Evolutionary conservation across 345 rosid genomes (phyloP).

Genomic region (Hevea brasiliensis): DNA sequence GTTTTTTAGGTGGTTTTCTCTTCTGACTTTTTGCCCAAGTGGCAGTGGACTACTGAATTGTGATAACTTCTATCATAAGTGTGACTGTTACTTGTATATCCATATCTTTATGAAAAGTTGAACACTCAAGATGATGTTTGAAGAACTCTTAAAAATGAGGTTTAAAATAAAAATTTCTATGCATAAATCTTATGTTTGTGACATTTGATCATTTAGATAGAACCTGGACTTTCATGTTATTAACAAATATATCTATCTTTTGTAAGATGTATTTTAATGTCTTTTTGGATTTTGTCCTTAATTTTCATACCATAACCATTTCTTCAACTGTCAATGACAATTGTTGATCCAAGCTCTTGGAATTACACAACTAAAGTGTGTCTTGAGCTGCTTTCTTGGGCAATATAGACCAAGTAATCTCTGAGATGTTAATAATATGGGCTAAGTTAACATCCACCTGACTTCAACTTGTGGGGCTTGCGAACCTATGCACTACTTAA

Average conservation of each 20-base stretch:
- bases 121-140: background rate
- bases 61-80: background rate
- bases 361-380: too few relatives aligned
- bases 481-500: background rate
- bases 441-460: background rate
- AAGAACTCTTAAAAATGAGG: background rate
- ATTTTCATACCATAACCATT: background rate
- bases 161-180: background rate
- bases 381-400: background rate
- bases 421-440: too few relatives aligned
- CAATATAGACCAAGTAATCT: background rate
- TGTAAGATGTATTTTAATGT: background rate
- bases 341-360: background rate
- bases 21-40: background rate
- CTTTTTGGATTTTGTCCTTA: background rate
- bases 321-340: background rate
- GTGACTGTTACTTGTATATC: background rate
- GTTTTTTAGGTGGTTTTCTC: slow-evolving; percentile 21
- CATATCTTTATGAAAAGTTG: background rate
- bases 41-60: background rate
- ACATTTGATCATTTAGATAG: background rate
- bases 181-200: background rate
- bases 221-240: background rate
- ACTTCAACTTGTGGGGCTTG: background rate
- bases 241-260: background rate